Evolutionary conservation across 129 eudicot genomes (phyloP).

Genomic region (Silybum marianum): DNA sequence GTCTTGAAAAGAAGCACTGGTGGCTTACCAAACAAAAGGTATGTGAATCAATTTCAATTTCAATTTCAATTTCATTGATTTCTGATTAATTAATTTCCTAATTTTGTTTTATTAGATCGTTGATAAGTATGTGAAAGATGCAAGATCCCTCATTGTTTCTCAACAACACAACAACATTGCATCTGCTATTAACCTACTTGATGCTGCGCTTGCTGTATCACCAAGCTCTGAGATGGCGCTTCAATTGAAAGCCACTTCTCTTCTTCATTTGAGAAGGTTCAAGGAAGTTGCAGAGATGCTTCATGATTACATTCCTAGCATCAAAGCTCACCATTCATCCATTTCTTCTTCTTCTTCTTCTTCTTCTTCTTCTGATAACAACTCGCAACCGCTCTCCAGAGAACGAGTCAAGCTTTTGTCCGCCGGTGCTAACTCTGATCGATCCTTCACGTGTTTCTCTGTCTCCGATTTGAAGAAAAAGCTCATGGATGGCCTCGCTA

Average conservation of each 20-base stretch:
- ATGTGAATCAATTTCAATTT: neutral
- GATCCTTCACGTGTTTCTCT: slow-evolving; percentile 65
- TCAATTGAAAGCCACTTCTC: slow-evolving; percentile 70
- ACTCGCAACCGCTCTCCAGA: slow-evolving; percentile 47
- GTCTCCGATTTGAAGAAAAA: slow-evolving; percentile 88
- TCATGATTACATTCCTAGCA: slow-evolving; percentile 84
- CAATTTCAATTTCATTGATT: neutral
- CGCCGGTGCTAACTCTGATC: slow-evolving; percentile 35
- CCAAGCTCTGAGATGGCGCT: slow-evolving; percentile 63
- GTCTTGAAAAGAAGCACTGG: slow-evolving; percentile 84
- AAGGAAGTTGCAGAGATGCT: slow-evolving; percentile 89
- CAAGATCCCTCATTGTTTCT: slow-evolving; percentile 55
- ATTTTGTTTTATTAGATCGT: slow-evolving; percentile 53
- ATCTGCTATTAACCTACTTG: slow-evolving; percentile 65
- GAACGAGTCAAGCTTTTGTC: slow-evolving; percentile 68
- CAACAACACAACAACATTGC: slow-evolving; percentile 62
- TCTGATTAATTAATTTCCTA: neutral
- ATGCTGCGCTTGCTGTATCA: slow-evolving; percentile 65
- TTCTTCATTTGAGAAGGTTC: slow-evolving; percentile 62
- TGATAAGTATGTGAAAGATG: slow-evolving; percentile 73
- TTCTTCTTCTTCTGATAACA: slow-evolving; percentile 55
- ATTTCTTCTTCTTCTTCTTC: slow-evolving; percentile 15
- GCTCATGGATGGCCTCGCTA: slow-evolving; percentile 61
- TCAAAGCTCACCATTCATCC: slow-evolving; percentile 52
- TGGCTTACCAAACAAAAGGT: slow-evolving; percentile 88